Base-by-base conservation (phyloP, 1,139 yeast genomes). In the Candida albicans region DNA sequence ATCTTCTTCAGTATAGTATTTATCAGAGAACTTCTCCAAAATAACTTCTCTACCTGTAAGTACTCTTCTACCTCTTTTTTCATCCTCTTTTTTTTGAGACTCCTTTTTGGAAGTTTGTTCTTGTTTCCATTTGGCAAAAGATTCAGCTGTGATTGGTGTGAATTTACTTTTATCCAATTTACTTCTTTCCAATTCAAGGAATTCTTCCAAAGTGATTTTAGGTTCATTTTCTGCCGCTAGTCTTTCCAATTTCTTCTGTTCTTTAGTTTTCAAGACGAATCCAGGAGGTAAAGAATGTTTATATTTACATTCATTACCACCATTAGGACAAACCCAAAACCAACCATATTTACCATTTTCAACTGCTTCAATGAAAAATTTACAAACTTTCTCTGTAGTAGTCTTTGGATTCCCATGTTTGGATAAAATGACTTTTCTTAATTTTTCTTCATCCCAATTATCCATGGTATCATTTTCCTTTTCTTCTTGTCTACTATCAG, bases 281-380 rank as follows among this genome's bases (percentile, higher is more conserved):
- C 99, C 99, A 37, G 95, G 90, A 35, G 99, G 99, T 57, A 95
- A 76, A n/a, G 98, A 86, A 67, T 95, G 99, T 65, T 80, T 83
- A 72, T 95, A 95, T 73, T 86, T 93, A 79, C 99, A 95, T 45
- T 81, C 85, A 54, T 85, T 83, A 51, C 96, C 97, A 34, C 93
- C 93, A 56, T 88, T 88, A 31, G 99, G 99, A 72, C 99, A 93
- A 28, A 80, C 79, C 99, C 99, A 93, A 68, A 93, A 91, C 99
- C 99, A 93, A 57, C 99, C 99, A 62, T 95, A 93, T 64, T 93
- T 91, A 46, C 95, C 95, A 60, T 90, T 90, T 62, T 95, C 99
- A 49, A 95, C 98, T 0, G 99, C 99, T 49, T 90, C 96, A 56
- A 93, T 87, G 69, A 95, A 95, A 66, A 67, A 82, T 65, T 91